A percentile compares a stretch with the other conserved stretches of the same genome.
phyloP scores from a whole-genome alignment of 1,139 yeast species.

The Saccharomyces pastorianus region DNA sequence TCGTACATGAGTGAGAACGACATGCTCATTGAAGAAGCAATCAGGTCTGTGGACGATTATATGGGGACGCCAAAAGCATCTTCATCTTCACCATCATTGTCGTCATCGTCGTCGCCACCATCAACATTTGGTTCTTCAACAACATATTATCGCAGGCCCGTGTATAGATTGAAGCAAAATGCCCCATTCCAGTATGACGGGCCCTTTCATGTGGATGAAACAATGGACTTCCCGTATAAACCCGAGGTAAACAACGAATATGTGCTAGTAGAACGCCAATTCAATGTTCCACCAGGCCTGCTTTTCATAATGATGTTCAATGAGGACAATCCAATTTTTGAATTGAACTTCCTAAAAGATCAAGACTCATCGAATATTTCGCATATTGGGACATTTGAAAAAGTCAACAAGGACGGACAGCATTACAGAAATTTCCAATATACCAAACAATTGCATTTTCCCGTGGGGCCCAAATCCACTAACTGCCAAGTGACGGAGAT shows the following conservation, averaged over 20 bases:
- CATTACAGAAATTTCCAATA: conserved; percentile 58
- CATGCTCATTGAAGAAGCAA: conserved; percentile 28
- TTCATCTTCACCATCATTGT: neutral
- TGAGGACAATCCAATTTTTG: conserved; percentile 46
- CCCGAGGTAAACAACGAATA: conserved; percentile 53
- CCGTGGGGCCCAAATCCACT: conserved; percentile 94
- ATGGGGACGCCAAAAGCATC: conserved; percentile 1
- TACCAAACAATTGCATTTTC: conserved; percentile 68
- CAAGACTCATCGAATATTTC: conserved; percentile 67
- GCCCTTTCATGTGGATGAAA: conserved; percentile 42
- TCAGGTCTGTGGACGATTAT: conserved; percentile 36
- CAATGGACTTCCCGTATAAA: conserved; percentile 36
- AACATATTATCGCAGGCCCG: neutral
- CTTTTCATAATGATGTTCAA: conserved; percentile 68
- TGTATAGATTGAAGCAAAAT: conserved; percentile 26
- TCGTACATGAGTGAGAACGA: conserved; percentile 15
- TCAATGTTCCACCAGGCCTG: conserved; percentile 75
- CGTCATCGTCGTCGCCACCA: conserved; percentile 13
- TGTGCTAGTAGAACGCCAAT: conserved; percentile 41
- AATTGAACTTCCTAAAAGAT: conserved; percentile 43
- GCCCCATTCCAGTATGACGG: conserved; percentile 20
- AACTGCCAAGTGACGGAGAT: conserved; percentile 70
- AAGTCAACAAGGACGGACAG: conserved; percentile 34
- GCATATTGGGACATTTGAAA: conserved; percentile 40
- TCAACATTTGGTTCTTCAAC: neutral